Base-by-base conservation (phyloP, 2,329 filamentous ascomycete genomes). In the Magnaporthiopsis rhizophila region DNA sequence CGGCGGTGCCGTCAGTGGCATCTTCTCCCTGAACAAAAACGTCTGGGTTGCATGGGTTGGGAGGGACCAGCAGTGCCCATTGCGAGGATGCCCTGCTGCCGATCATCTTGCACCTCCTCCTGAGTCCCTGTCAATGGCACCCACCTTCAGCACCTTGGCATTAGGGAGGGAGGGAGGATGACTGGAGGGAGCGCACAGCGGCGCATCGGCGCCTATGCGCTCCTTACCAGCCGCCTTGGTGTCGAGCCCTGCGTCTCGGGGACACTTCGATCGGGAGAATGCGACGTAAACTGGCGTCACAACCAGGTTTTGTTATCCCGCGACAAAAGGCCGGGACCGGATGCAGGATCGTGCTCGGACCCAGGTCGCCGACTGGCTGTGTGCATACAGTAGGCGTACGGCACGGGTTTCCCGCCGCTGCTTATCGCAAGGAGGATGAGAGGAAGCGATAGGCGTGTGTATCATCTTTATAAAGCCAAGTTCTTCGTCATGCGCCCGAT, bases 41-140 rank as follows among this genome's bases (percentile, higher is more conserved):
- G 5, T 21, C 45, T 53, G 21, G 45, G 24, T n/a, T 53, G 45
- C 15, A 13, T 53, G 45, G 45, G 8, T 53, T 11, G 6, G 6
- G 45, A 53, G 21, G 45, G 45, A 53, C n/a, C 21, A 53, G 18
- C 45, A 21, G 45, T n/a, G 21, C 7, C 45, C 18, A 18, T n/a
- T 53, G 45, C n/a, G 45, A 53, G 45, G 45, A 62, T 62, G 61
- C 61, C 61, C 30, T 30, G 34, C n/a, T 57, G 38, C 38, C 38
- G n/a, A 50, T 56, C 61, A 28, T 38, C 34, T 56, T 53, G 45
- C 45, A 53, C 38, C 38, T 15, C 38, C 15, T 3, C 45, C 21
- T 53, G 45, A 9, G 45, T 6, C 45, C 45, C 45, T 53, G 45
- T 53, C 9, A 8, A 53, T 18, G 45, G 5, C 45, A 24, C 45